Conservation (phyloP, 805 yeast genomes). For the Peterozyma toletana region DNA sequence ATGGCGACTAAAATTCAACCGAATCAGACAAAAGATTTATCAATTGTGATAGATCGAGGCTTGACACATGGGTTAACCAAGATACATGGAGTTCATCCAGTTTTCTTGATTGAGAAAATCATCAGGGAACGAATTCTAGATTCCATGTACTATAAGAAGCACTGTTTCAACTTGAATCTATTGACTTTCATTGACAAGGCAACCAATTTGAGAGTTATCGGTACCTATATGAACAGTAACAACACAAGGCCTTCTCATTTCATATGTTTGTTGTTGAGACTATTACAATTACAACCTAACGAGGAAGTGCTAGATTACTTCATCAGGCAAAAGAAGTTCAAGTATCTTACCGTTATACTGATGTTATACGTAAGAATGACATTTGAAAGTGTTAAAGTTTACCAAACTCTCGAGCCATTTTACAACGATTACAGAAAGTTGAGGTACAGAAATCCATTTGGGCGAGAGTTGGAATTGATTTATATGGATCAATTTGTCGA, state of each 20-base stretch:
- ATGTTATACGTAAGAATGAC: conserved; percentile 56
- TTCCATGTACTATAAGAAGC: conserved; percentile 49
- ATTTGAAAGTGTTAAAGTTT: conserved; percentile 36
- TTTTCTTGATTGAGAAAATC: conserved; percentile 49
- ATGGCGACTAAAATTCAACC: background rate
- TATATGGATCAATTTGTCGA: conserved; percentile 77
- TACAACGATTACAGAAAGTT: conserved; percentile 66
- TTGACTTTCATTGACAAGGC: conserved; percentile 40
- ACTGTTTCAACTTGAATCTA: conserved; percentile 40
- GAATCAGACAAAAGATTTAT: background rate
- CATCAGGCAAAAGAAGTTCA: conserved; percentile 61
- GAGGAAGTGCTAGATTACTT: conserved; percentile 47
- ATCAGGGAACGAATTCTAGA: conserved; percentile 49
- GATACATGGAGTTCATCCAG: conserved; percentile 40
- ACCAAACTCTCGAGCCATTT: conserved; percentile 44
- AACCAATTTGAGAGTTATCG: conserved; percentile 39
- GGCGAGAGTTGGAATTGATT: conserved; percentile 30
- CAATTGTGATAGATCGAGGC: conserved; percentile 25
- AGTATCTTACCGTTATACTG: conserved; percentile 65
- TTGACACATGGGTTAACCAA: conserved; percentile 17
- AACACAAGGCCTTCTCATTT: conserved; percentile 62
- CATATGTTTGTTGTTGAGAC: conserved; percentile 66
- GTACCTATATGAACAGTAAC: conserved; percentile 27
- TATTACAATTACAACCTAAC: conserved; percentile 71
- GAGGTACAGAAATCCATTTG: conserved; percentile 32